Evolutionary conservation across 495 filamentous ascomycete species (phyloP).

Genomic region (Sphaerosporella brunnea): DNA sequence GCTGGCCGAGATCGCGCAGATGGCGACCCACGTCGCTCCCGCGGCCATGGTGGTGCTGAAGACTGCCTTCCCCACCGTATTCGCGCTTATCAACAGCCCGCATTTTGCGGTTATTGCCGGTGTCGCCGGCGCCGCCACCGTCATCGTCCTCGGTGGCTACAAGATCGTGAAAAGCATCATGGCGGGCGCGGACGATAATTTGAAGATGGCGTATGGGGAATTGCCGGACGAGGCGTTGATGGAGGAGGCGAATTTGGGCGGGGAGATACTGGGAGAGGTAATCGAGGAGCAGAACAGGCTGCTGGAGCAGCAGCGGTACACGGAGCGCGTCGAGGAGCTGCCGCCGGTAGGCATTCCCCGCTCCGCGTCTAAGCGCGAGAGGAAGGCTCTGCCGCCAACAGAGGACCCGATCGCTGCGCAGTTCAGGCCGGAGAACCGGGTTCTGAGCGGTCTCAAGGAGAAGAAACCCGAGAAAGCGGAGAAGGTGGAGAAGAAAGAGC

Average conservation of each 20-base stretch:
- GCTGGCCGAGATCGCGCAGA: constrained; percentile 70
- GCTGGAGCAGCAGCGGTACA: not conserved
- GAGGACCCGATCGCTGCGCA: not conserved
- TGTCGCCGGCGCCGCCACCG: constrained; percentile 70
- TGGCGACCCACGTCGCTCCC: constrained; percentile 71
- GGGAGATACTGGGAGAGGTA: constrained; percentile 5
- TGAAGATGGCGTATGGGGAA: constrained; percentile 27
- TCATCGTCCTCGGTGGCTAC: constrained; percentile 88
- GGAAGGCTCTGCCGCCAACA: not conserved
- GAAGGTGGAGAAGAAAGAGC: constrained; percentile 7
- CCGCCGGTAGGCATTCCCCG: constrained; percentile 14
- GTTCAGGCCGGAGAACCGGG: constrained; percentile 3
- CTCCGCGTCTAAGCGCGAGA: constrained; percentile 12
- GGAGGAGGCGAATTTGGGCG: constrained; percentile 29
- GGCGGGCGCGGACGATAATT: constrained; percentile 19
- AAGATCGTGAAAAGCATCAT: constrained; percentile 85
- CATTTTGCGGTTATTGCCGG: constrained; percentile 89
- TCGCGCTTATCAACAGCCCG: constrained; percentile 70
- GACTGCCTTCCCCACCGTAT: constrained; percentile 59
- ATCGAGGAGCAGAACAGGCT: constrained; percentile 8
- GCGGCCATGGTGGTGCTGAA: constrained; percentile 58
- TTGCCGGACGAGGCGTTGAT: constrained; percentile 43
- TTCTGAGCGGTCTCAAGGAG: constrained; percentile 1
- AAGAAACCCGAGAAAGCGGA: constrained; percentile 7
- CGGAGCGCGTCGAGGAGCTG: not conserved